Evolutionary conservation across 345 rosid genomes (phyloP), one percentile per base, ranked within the genome.

Genomic region (Salix exigua): DNA sequence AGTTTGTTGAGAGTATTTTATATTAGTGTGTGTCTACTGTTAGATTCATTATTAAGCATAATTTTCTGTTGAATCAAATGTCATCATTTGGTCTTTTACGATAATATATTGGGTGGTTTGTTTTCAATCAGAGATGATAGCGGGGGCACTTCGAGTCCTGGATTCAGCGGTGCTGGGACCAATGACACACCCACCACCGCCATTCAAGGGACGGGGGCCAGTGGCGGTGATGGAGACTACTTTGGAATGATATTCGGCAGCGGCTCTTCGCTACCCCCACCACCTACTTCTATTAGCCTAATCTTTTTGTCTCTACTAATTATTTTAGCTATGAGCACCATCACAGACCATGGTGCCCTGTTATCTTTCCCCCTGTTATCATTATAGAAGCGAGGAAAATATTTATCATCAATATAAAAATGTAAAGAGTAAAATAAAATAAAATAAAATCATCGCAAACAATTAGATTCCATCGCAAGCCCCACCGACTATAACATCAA

Each of bases 221-320:
- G 72, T 6, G 77, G 44, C 25, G 80, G 70, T 1, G 87, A 81
- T 31, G 88, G 76, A 1, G 85, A 84, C 80, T 76, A 28, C 77
- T 89, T 93, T 77, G 87, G 93, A 71, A 88, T 88, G 92, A 91
- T 85, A 83, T 96, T 96, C 8, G 90, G 94, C 80, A 83, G 87
- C 73, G 87, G 80, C n/a, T 85, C 74, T 0, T 73, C 87, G 30
- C 79, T 84, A 21, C 72, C 62, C 35, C 64, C 65, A 26, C 80
- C 87, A 48, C 68, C 80, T 37, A 1, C 73, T 18, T 64, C 86
- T 21, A 40, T 64, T 6, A 30, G 83, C 63, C 81, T 86, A 21
- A 42, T 84, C 58, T 30, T 82, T 82, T 83, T 88, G 87, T 89
- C 82, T 58, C 60, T 84, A 78, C 7, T 83, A 75, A 86, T 77